Evolutionary conservation across 169 alveolate species (phyloP).

Genomic region (Babesia caballi): DNA sequence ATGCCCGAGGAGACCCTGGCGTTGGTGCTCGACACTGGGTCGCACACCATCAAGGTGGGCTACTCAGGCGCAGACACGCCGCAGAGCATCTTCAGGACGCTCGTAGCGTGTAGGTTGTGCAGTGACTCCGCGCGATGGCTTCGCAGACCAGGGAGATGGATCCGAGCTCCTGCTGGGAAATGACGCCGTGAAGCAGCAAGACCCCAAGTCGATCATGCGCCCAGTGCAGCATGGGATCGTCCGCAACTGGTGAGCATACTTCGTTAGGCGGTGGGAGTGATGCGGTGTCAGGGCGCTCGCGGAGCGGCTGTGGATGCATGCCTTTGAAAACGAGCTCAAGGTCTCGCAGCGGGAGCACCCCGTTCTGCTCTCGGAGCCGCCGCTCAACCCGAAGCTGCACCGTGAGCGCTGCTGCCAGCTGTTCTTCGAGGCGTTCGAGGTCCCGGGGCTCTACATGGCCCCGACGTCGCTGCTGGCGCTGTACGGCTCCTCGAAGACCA

Average conservation of each 20-base stretch:
- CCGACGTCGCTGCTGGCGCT: constrained; percentile 88
- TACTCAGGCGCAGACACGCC: constrained; percentile 66
- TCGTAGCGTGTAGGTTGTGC: constrained; percentile 32
- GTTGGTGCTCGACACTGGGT: constrained; percentile 56
- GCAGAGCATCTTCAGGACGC: constrained; percentile 22
- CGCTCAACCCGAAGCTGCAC: constrained; percentile 87
- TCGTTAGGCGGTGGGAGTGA: neutral
- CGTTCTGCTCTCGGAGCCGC: constrained; percentile 89
- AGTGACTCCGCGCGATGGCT: neutral
- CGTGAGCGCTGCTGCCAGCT: constrained; percentile 87
- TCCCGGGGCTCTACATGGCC: constrained; percentile 86
- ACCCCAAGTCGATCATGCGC: neutral
- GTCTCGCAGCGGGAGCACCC: constrained; percentile 82
- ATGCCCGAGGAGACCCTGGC: constrained; percentile 66
- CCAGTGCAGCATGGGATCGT: constrained; percentile 83
- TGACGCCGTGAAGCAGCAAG: constrained; percentile 21
- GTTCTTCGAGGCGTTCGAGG: constrained; percentile 88
- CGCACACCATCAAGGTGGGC: constrained; percentile 51
- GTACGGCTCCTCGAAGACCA: constrained; percentile 88
- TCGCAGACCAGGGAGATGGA: constrained; percentile 4
- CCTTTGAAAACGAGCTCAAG: constrained; percentile 78
- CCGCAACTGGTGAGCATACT: constrained; percentile 72
- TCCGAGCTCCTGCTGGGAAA: constrained; percentile 51
- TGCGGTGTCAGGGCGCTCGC: constrained; percentile 28
- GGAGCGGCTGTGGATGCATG: constrained; percentile 80